Evolutionary conservation across 176 grass and related monocot genomes (phyloP), one percentile per base, ranked within the genome.

Genomic region (Musa itinerans): DNA sequence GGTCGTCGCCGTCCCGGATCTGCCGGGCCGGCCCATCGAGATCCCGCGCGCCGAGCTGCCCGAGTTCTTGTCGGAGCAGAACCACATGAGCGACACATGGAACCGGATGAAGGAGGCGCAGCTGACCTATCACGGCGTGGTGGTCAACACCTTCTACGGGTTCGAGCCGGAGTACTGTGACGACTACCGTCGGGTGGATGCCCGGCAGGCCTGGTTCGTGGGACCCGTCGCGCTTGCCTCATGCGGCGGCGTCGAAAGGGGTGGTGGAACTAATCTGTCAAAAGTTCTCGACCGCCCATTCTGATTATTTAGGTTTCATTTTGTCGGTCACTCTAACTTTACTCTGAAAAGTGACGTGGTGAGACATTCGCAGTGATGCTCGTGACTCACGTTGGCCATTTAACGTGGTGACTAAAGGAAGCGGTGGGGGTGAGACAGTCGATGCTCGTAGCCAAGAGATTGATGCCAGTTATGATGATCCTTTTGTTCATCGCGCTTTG

Each of bases 31-130:
- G 53, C 64, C 86, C 17, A 85, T 97, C 76, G 1, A 43, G 15
- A 82, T 97, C 65, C 94, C 94, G 13, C 64, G 13, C 70, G 76
- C 88, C 9, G 94, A 97, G 84, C 87, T 97, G 12, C 94, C 94
- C 10, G 16, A 16, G 8, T 93, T 97, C 79, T 56, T 96, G 2
- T 73, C 86, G 59, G 17, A 52, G 50, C 79, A 89, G 7, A 76
- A 92, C 61, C 81, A 88, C 52, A 77, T 97, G 66, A 65, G 83
- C 52, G 19, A 13, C 10, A 4, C 51, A 23, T 97, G 93, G 93
- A 77, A 76, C 50, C 58, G 12, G 19, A 78, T 89, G 11, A 90
- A 81, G 75, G 80, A 76, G 43, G 69, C 75, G 69, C 90, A 97
- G 78, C 68, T 93, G 34, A 72, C 64, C 0, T 74, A 86, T 43